phyloP scores from a whole-genome alignment of 768 basidiomycete genomes.

The Rhodocollybia butyracea region DNA sequence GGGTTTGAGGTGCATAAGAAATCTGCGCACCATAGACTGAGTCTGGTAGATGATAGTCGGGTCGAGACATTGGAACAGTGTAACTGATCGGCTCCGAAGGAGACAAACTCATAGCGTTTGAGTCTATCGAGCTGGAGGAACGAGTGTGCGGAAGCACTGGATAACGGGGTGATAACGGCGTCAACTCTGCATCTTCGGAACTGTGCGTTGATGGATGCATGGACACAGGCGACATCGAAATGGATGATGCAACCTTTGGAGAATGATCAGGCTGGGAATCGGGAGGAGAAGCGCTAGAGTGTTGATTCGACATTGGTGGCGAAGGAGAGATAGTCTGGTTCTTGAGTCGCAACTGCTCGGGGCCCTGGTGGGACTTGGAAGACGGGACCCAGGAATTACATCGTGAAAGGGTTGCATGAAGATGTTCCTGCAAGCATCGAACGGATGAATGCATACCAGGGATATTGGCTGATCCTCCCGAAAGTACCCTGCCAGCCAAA shows the following conservation, averaged over 20 bases:
- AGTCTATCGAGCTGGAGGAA: neutral
- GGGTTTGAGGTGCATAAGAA: conserved; percentile 3
- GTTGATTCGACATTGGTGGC: neutral
- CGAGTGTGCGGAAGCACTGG: neutral
- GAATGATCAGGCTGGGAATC: neutral
- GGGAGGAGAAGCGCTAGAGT: neutral
- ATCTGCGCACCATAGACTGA: neutral
- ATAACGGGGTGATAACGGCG: neutral
- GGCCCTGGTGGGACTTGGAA: neutral
- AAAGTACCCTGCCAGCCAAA: conserved; percentile 7
- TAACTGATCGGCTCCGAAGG: neutral
- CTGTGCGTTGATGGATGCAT: neutral
- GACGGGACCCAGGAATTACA: neutral
- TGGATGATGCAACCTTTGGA: neutral
- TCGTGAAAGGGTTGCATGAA: conserved; percentile 6
- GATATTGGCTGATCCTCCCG: conserved; percentile 2
- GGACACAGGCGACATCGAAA: neutral
- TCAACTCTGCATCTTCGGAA: neutral
- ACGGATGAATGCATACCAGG: conserved; percentile 11
- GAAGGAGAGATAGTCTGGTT: neutral
- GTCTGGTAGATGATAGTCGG: neutral
- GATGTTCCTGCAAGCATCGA: neutral
- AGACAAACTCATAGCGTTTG: neutral
- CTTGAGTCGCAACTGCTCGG: neutral
- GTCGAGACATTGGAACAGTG: neutral